A percentile compares a stretch with the other conserved stretches of the same genome.
Evolutionary conservation across 345 rosid genomes (phyloP).

Genomic region (Acer negundo): DNA sequence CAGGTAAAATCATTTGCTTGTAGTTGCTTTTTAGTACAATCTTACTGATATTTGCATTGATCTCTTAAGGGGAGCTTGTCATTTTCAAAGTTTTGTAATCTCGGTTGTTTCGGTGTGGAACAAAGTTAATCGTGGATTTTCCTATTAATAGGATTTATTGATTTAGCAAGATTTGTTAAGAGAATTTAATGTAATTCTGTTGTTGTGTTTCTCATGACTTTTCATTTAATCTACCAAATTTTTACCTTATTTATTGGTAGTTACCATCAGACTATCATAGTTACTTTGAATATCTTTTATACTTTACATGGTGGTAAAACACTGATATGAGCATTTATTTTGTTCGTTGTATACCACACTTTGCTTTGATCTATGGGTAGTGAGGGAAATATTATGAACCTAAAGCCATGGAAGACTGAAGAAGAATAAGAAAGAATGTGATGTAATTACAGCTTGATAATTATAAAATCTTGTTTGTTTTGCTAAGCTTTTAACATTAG

Average conservation of each 20-base stretch:
- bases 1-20: no score
- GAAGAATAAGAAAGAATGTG: neutral
- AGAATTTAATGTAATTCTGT: neutral
- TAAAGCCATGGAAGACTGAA: neutral
- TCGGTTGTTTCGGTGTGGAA: neutral
- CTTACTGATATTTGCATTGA: neutral
- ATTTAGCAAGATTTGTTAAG: neutral
- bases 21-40: no score
- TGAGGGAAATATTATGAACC: neutral
- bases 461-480: neutral
- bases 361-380: conserved; percentile 2
- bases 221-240: neutral
- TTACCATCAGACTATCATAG: neutral
- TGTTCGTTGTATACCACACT: neutral
- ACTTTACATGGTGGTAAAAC: neutral
- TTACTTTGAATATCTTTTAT: neutral
- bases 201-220: neutral
- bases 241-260: no score
- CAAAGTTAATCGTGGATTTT: neutral
- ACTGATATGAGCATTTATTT: neutral
- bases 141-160: neutral
- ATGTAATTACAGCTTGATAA: neutral
- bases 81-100: neutral
- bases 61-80: no score
- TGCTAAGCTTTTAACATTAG: conserved; percentile 4